Conservation (phyloP, 2,329 filamentous ascomycete species). For the Calonectria naviculata region DNA sequence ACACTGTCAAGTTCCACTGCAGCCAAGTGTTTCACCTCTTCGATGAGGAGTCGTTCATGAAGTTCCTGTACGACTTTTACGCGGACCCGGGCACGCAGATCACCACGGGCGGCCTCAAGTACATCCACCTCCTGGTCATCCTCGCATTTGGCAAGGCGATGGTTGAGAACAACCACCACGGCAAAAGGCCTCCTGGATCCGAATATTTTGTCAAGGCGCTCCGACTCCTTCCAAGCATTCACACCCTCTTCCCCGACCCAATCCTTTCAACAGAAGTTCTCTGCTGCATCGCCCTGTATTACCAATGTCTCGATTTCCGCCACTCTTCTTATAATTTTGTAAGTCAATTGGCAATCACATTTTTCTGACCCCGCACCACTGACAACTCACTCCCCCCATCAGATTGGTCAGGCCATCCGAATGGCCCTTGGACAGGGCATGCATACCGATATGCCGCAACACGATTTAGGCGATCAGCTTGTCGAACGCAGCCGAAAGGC, state of each 20-base stretch:
- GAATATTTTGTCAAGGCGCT: conserved; percentile 59
- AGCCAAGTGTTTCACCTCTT: conserved; percentile 65
- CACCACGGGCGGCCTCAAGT: conserved; percentile 52
- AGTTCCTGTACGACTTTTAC: conserved; percentile 43
- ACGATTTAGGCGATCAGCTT: conserved; percentile 50
- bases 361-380: background rate
- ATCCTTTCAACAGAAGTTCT: conserved; percentile 60
- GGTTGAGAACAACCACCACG: conserved; percentile 50
- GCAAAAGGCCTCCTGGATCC: conserved; percentile 55
- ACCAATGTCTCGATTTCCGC: conserved; percentile 62
- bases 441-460: conserved; percentile 61
- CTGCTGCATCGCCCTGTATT: conserved; percentile 63
- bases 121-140: conserved; percentile 64
- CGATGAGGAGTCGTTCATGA: conserved; percentile 63
- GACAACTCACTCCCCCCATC: background rate
- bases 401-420: conserved; percentile 64
- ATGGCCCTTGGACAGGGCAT: conserved; percentile 61
- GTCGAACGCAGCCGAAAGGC: conserved; percentile 60
- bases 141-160: conserved; percentile 68
- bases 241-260: conserved; percentile 53
- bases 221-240: conserved; percentile 54
- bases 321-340: conserved; percentile 58
- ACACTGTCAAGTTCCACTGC: conserved; percentile 67
- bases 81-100: conserved; percentile 30
- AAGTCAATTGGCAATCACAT: conserved; percentile 16